Base-by-base conservation (phyloP, 176 grass and related monocot species). In the Oryza longistaminata region DNA sequence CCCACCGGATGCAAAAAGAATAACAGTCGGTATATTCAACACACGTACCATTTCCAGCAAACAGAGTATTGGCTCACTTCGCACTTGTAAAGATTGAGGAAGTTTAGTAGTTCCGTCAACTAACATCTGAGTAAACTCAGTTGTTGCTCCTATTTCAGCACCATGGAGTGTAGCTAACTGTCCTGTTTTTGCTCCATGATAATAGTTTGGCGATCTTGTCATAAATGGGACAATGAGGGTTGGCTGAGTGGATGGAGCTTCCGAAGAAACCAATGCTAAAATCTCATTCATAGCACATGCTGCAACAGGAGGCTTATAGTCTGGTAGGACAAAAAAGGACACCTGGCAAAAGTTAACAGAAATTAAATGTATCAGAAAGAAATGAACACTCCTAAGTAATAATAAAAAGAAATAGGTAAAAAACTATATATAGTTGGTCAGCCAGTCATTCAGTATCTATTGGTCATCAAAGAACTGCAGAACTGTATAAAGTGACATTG, bases 241-340 rank as follows among this genome's bases (percentile, higher is more conserved):
- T 79, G 81, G 66, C n/a, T 76, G 62, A 64, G 13, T 24, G 12
- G 85, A 83, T 53, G 42, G 43, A 64, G 68, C 75, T 81, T 88
- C 83, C 75, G 86, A 91, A 87, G 75, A 88, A 87, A 96, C 62
- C 27, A 89, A 55, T 80, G 91, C 71, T 62, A 94, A 88, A 81
- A 94, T 24, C 86, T 94, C 95, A 64, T 91, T 91, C 70, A 93
- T 84, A 70, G 87, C 92, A 89, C 92, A 97, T 40, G 95, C 92
- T 49, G 90, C 90, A 83, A 91, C 21, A 82, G 95, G 90, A 12
- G 95, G 90, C 77, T 77, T 78, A 88, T 94, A 97, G 74, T 97
- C 93, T 42, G 90, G 95, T 53, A 97, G 74, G 81, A 93, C 68
- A 71, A 97, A 86, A 72, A 90, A 82, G 22, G 95, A 86, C n/a